Conservation (phyloP, 768 basidiomycete genomes). For the Naganishia vaughanmartiniae region DNA sequence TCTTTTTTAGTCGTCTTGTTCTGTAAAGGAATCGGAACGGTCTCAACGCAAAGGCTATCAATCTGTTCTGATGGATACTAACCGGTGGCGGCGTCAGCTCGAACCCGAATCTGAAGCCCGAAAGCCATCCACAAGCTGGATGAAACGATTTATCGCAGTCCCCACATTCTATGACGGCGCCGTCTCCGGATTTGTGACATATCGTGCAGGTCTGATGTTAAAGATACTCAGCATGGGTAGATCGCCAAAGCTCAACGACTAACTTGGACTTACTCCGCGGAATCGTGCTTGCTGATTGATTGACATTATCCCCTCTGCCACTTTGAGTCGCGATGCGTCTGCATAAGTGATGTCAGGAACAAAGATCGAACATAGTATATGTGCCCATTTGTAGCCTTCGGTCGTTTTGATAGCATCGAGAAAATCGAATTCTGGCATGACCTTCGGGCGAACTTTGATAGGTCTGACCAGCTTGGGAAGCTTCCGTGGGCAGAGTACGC, state of each 20-base stretch:
- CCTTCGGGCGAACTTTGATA: constrained; percentile 14
- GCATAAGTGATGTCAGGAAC: constrained; percentile 79
- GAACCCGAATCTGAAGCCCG: constrained; percentile 83
- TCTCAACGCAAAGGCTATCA: too few relatives aligned
- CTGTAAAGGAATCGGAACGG: neutral
- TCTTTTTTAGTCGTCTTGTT: constrained; percentile 8
- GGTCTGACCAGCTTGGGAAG: constrained; percentile 54
- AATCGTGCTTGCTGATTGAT: constrained; percentile 32
- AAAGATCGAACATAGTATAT: constrained; percentile 84
- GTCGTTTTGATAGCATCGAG: constrained; percentile 84
- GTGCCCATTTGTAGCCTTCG: constrained; percentile 89
- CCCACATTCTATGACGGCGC: constrained; percentile 77
- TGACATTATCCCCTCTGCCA: constrained; percentile 76
- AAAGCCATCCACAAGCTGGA: constrained; percentile 82
- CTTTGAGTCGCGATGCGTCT: constrained; percentile 66
- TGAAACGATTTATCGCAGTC: constrained; percentile 82
- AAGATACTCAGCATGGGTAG: neutral
- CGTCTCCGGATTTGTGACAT: constrained; percentile 64
- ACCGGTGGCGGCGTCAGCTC: constrained; percentile 59
- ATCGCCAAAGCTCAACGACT: neutral
- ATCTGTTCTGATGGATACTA: neutral
- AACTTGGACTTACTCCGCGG: neutral
- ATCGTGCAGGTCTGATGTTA: constrained; percentile 66
- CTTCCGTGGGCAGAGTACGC: constrained; percentile 75
- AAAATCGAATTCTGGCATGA: constrained; percentile 44